Evolutionary conservation across 352 stramenopile genomes (phyloP).

Genomic region (Phytophthora sp.): DNA sequence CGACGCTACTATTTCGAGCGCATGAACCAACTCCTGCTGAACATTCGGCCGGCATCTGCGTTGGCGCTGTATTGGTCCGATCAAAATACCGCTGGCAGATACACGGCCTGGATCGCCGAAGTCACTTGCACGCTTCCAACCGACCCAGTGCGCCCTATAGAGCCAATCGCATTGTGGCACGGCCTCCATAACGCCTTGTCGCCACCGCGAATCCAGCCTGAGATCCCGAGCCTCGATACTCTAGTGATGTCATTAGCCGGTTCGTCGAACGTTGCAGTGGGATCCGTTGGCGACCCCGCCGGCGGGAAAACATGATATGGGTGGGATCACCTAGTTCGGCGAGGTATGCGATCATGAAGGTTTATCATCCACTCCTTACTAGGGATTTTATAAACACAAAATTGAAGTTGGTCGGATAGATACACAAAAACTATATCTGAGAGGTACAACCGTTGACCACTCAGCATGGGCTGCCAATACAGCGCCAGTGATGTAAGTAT

Average conservation of each 20-base stretch:
- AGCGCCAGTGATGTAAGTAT: too few relatives aligned
- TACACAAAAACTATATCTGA: conserved; percentile 7
- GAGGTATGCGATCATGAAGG: conserved; percentile 2
- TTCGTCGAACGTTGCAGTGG: conserved; percentile 33
- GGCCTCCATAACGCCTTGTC: neutral
- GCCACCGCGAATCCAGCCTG: conserved; percentile 28
- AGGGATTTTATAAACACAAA: neutral
- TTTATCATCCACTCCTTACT: neutral
- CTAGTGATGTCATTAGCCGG: conserved; percentile 32
- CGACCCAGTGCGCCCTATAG: conserved; percentile 12
- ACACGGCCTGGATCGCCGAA: conserved; percentile 1
- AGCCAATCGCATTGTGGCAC: conserved; percentile 19
- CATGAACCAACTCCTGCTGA: conserved; percentile 18
- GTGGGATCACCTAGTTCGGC: neutral
- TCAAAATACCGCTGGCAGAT: conserved; percentile 25
- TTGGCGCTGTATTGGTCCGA: conserved; percentile 12
- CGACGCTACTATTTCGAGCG: conserved; percentile 23
- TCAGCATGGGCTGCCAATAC: neutral
- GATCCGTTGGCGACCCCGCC: conserved; percentile 28
- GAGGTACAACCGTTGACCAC: neutral
- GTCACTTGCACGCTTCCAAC: conserved; percentile 10
- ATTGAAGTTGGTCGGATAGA: conserved; percentile 20
- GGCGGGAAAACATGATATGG: neutral
- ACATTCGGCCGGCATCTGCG: neutral
- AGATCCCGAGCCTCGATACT: neutral